Evolutionary conservation across 1,284 basidiomycete species (phyloP).

Genomic region (Boletus hoseneyae): DNA sequence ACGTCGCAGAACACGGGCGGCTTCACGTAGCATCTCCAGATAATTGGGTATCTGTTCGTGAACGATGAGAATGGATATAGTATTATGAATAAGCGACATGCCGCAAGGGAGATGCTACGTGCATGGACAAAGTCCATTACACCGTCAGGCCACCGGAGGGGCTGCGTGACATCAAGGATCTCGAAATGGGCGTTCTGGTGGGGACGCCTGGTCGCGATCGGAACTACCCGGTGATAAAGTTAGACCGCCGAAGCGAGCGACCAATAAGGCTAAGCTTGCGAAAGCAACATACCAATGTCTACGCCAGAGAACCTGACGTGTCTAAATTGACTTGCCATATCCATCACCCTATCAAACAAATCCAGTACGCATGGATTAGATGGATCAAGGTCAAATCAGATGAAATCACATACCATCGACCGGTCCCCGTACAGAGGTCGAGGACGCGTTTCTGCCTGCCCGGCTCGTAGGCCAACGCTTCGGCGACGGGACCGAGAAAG

Average conservation of each 20-base stretch:
- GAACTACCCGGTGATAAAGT: conserved; percentile 42
- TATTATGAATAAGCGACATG: conserved; percentile 34
- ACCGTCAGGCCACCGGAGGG: conserved; percentile 45
- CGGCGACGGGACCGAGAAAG: conserved; percentile 55
- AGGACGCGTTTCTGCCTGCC: conserved; percentile 48
- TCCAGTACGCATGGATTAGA: conserved; percentile 14
- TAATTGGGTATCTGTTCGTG: conserved; percentile 47
- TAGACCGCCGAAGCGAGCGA: conserved; percentile 4
- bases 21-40: conserved; percentile 48
- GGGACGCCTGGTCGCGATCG: conserved; percentile 61
- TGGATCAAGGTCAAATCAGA: conserved; percentile 21
- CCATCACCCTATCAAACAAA: conserved; percentile 52
- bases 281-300: conserved; percentile 56
- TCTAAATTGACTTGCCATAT: conserved; percentile 65
- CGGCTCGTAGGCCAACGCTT: conserved; percentile 42
- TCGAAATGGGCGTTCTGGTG: conserved; percentile 59
- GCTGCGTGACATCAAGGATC: conserved; percentile 54
- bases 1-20: conserved; percentile 55
- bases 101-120: conserved; percentile 54
- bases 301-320: conserved; percentile 61
- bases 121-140: conserved; percentile 64
- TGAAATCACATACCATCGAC: conserved; percentile 53
- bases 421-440: conserved; percentile 69
- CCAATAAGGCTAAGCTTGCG: conserved; percentile 9
- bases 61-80: conserved; percentile 16